Percentiles rank a stretch among this genome's conserved stretches.
Evolutionary conservation across 495 filamentous ascomycete genomes (phyloP).

Genomic region (Lindgomyces ingoldianus): DNA sequence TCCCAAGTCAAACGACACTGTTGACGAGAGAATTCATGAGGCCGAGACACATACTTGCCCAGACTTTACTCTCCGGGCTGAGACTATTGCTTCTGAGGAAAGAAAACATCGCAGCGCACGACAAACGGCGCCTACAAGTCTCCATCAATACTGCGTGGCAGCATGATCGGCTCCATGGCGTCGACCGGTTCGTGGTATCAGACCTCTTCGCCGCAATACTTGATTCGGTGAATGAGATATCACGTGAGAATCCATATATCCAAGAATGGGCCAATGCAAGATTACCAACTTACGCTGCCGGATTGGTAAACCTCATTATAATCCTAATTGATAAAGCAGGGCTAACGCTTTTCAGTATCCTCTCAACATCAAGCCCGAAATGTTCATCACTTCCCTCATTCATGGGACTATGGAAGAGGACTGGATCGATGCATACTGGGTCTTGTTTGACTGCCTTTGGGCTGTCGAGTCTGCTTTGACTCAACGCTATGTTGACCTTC

Average conservation of each 20-base stretch:
- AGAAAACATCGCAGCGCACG: slow-evolving; percentile 16
- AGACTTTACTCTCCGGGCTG: slow-evolving; percentile 32
- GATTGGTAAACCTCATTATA: slow-evolving; percentile 19
- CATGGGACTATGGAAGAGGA: slow-evolving; percentile 30
- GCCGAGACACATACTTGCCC: slow-evolving; percentile 29
- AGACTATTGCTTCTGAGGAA: slow-evolving; percentile 29
- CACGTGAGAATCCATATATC: slow-evolving; percentile 22
- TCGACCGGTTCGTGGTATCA: slow-evolving; percentile 32
- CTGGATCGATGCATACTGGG: slow-evolving; percentile 36
- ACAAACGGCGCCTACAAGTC: slow-evolving; percentile 26
- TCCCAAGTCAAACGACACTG: slow-evolving; percentile 30
- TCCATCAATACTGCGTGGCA: slow-evolving; percentile 35
- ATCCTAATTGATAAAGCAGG: neutral
- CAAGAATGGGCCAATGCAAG: slow-evolving; percentile 24
- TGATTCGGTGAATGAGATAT: slow-evolving; percentile 19
- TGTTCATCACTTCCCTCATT: slow-evolving; percentile 24
- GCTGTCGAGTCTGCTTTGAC: slow-evolving; percentile 33
- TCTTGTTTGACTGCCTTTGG: slow-evolving; percentile 34
- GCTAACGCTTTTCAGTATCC: slow-evolving; percentile 31
- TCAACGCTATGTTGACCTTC: slow-evolving; percentile 32
- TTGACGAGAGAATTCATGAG: slow-evolving; percentile 31
- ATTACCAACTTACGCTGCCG: slow-evolving; percentile 29
- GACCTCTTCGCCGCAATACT: slow-evolving; percentile 28
- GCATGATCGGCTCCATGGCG: slow-evolving; percentile 24
- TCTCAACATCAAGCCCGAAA: slow-evolving; percentile 30